Conservation (phyloP, 2,329 filamentous ascomycete species). For the Elsinoe australis region DNA sequence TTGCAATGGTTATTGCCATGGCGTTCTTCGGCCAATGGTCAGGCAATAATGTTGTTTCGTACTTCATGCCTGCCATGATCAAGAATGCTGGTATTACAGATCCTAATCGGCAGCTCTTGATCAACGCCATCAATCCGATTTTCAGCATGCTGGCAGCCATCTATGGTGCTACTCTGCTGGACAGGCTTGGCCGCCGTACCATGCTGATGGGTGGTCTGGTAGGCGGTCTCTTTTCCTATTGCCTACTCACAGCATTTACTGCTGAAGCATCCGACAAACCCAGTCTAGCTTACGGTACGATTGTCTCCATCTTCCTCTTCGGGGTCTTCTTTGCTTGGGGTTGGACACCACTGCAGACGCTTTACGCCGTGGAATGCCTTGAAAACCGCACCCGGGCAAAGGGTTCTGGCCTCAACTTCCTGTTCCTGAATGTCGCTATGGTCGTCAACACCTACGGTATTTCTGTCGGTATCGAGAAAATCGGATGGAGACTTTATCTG, state of each 20-base stretch:
- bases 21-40: conserved; percentile 37
- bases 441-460: conserved; percentile 28
- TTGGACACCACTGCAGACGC: conserved; percentile 18
- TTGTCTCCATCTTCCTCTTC: conserved; percentile 31
- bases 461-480: conserved; percentile 24
- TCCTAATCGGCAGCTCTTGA: conserved; percentile 32
- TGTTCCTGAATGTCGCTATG: conserved; percentile 31
- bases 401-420: conserved; percentile 38
- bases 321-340: conserved; percentile 24
- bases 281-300: conserved; percentile 27
- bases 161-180: conserved; percentile 33
- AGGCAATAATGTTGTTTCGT: conserved; percentile 34
- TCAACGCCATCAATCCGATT: conserved; percentile 33
- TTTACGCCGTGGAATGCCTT: conserved; percentile 41
- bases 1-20: conserved; percentile 36
- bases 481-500: conserved; percentile 25
- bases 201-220: conserved; percentile 33
- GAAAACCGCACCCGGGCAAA: conserved; percentile 40
- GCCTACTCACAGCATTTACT: conserved; percentile 13
- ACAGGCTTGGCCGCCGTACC: conserved; percentile 30
- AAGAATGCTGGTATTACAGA: conserved; percentile 33
- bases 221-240: conserved; percentile 3
- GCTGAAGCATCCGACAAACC: conserved; percentile 3
- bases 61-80: conserved; percentile 32
- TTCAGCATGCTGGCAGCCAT: conserved; percentile 33